A percentile compares a stretch with the other conserved stretches of the same genome.
phyloP scores from a whole-genome alignment of 495 filamentous ascomycete species.

The Tuber calosporum region DNA sequence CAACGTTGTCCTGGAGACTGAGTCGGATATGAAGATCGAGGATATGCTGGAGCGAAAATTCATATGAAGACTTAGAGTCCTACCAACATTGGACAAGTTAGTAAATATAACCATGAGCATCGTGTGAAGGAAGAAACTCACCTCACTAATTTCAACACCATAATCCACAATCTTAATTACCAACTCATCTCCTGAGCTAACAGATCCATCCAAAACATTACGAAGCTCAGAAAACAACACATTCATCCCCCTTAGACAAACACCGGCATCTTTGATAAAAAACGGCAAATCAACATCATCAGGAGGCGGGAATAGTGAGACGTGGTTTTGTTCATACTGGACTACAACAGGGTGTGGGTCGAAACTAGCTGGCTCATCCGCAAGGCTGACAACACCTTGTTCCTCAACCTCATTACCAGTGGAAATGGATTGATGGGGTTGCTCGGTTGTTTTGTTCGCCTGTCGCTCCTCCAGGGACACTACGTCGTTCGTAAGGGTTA shows the following conservation, averaged over 20 bases:
- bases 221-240: conserved; percentile 36
- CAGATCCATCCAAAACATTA: conserved; percentile 34
- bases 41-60: conserved; percentile 37
- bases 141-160: conserved; percentile 40
- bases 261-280: conserved; percentile 30
- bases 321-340: conserved; percentile 34
- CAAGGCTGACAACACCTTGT: conserved; percentile 13
- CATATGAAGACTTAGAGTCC: conserved; percentile 37
- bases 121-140: conserved; percentile 20
- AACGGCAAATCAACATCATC: conserved; percentile 33
- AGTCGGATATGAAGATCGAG: conserved; percentile 39
- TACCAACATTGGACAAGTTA: conserved; percentile 19
- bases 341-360: conserved; percentile 35
- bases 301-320: conserved; percentile 35
- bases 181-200: conserved; percentile 29
- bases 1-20: conserved; percentile 31
- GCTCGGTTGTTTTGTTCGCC: conserved; percentile 17
- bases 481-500: conserved; percentile 30
- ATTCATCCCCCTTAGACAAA: conserved; percentile 34
- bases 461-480: conserved; percentile 29
- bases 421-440: conserved; percentile 8
- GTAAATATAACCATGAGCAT: neutral
- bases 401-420: conserved; percentile 15
- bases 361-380: conserved; percentile 18
- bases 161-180: conserved; percentile 39